These are phyloP conservation scores for Conoideocrella luteorostrata DNA, from an alignment of 2,329 filamentous ascomycete species.

Conservation along the genomic window DNA sequence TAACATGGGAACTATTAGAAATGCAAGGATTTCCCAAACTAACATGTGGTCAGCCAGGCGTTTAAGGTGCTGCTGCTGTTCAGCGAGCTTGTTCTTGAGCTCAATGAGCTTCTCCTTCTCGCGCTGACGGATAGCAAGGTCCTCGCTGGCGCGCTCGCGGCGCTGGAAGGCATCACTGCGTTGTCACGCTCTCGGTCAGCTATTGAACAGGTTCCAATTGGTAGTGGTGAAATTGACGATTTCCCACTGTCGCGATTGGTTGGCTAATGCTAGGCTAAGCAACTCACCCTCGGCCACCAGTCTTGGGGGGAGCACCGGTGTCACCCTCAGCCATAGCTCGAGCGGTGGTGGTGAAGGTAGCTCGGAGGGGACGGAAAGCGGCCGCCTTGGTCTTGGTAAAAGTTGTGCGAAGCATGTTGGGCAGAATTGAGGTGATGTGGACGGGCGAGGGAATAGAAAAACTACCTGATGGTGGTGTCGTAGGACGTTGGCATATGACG, in stretches of 20 bases:
- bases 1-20: neutral
- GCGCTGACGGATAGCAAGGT: conserved; percentile 75
- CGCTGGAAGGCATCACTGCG: conserved; percentile 83
- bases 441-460: conserved; percentile 7
- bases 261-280: too few relatives aligned
- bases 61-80: conserved; percentile 78
- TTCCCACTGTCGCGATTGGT: too few relatives aligned
- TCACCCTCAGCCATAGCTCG: conserved; percentile 65
- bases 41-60: conserved; percentile 79
- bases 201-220: neutral
- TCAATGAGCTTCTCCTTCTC: conserved; percentile 84
- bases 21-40: conserved; percentile 35
- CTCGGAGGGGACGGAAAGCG: conserved; percentile 44
- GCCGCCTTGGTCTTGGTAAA: conserved; percentile 52
- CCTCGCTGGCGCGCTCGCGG: conserved; percentile 83
- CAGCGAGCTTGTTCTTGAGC: conserved; percentile 65
- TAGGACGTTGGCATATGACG: conserved; percentile 7
- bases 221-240: too few relatives aligned
- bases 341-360: conserved; percentile 57
- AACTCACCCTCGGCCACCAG: conserved; percentile 48
- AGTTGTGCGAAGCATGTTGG: conserved; percentile 61
- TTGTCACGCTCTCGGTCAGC: conserved; percentile 6
- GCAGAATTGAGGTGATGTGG: conserved; percentile 11
- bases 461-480: conserved; percentile 6
- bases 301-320: conserved; percentile 53